These are phyloP conservation scores for Discostella stelligera DNA, from an alignment of 352 stramenopile species.

Conservation along the genomic window DNA sequence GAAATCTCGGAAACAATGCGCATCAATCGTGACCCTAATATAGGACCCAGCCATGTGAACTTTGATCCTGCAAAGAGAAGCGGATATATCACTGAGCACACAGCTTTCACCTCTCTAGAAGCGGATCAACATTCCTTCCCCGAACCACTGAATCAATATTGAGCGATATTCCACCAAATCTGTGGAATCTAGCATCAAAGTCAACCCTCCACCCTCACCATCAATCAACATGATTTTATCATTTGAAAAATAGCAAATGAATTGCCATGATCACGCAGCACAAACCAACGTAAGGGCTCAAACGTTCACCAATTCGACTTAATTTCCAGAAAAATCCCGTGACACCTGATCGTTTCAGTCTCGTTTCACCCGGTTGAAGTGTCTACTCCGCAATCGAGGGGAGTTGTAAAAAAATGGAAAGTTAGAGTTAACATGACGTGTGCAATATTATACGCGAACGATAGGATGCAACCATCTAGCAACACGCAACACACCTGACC, in stretches of 20 bases:
- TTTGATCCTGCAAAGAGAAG: no score
- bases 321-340: slow-evolving; percentile 77
- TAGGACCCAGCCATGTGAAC: no score
- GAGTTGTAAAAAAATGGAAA: slow-evolving; percentile 3
- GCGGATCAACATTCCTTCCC: no score
- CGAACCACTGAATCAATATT: no score
- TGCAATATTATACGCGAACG: background rate
- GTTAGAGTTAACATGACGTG: background rate
- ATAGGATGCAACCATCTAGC: background rate
- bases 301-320: slow-evolving; percentile 72
- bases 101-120: no score
- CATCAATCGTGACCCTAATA: no score
- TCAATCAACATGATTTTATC: slow-evolving; percentile 8
- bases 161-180: no score
- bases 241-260: slow-evolving; percentile 72
- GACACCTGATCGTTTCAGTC: slow-evolving; percentile 56
- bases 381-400: slow-evolving; percentile 13
- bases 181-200: no score
- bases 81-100: no score
- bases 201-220: no score
- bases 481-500: slow-evolving; percentile 35
- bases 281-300: slow-evolving; percentile 69
- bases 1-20: no score
- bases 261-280: slow-evolving; percentile 69
- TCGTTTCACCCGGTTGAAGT: slow-evolving; percentile 32